Percentiles rank a stretch among this genome's conserved stretches.
These are phyloP conservation scores for Termitomyces sp. DNA, from an alignment of 768 basidiomycete genomes.

Conservation along the genomic window DNA sequence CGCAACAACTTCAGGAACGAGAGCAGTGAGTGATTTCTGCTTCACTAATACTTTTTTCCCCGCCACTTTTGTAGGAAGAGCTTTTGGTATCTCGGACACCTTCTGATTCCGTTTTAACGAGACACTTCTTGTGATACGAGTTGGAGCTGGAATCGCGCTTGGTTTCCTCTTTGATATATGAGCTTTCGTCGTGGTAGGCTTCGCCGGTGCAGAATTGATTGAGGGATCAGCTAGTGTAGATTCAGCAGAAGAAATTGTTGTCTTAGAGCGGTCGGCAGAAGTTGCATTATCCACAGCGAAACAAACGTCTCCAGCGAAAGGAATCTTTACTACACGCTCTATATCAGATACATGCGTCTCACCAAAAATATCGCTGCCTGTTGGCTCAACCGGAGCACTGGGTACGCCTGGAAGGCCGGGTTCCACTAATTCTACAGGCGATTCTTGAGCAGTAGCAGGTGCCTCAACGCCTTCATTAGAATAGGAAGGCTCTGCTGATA, in stretches of 20 bases:
- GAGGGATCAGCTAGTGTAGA: not conserved
- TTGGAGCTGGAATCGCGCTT: conserved; percentile 17
- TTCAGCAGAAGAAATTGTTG: not conserved
- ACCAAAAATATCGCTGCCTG: not conserved
- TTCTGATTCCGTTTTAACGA: conserved; percentile 27
- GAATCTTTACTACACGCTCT: not conserved
- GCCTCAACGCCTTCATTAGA: not conserved
- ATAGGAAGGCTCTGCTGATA: not conserved
- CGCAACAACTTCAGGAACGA: not conserved
- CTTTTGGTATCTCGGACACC: conserved; percentile 8
- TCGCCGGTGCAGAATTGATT: not conserved
- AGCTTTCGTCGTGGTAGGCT: conserved; percentile 14
- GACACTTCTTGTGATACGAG: conserved; percentile 34
- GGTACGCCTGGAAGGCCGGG: not conserved
- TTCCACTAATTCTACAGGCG: not conserved
- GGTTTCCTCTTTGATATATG: conserved; percentile 23
- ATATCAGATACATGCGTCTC: not conserved
- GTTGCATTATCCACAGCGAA: not conserved
- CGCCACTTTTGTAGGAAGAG: not conserved
- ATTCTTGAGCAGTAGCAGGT: not conserved
- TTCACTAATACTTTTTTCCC: not conserved
- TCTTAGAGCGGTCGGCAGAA: not conserved
- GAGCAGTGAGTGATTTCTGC: not conserved
- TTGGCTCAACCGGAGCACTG: not conserved
- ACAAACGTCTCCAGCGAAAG: not conserved